phyloP scores from a whole-genome alignment of 202 grass and related monocot species.

The Tripidium arundinaceum region DNA sequence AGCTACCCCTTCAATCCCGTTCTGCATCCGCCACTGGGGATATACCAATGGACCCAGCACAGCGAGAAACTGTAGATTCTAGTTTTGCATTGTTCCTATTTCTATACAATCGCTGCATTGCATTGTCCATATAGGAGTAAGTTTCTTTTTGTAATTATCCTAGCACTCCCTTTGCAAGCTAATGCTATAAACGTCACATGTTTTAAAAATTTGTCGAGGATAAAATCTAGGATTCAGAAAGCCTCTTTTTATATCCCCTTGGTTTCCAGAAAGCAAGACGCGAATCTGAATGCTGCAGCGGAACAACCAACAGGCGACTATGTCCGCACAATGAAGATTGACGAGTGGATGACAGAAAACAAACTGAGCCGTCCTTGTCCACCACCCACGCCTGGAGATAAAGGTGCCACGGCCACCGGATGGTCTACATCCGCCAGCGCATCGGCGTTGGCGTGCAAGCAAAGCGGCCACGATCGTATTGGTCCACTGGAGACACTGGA shows the following conservation, averaged over 20 bases:
- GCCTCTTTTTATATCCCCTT: too few relatives aligned
- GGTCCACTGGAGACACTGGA: background rate
- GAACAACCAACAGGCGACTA: background rate
- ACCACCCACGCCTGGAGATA: background rate
- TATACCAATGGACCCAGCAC: background rate
- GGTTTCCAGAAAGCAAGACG: background rate
- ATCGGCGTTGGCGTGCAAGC: slow-evolving; percentile 27
- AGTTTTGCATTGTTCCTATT: too few relatives aligned
- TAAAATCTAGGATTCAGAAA: background rate
- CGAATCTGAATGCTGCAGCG: background rate
- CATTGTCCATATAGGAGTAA: too few relatives aligned
- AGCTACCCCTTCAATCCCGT: too few relatives aligned
- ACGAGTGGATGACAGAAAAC: too few relatives aligned
- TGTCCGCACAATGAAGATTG: background rate
- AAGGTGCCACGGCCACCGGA: too few relatives aligned
- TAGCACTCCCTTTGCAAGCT: too few relatives aligned
- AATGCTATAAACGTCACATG: too few relatives aligned
- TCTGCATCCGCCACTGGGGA: too few relatives aligned
- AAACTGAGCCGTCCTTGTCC: background rate
- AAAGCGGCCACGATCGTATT: background rate
- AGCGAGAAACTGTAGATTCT: background rate
- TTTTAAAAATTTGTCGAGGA: too few relatives aligned
- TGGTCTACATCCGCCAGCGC: background rate
- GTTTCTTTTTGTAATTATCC: too few relatives aligned
- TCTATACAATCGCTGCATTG: too few relatives aligned